These are phyloP conservation scores for Pseudogymnoascus sp. DNA, from an alignment of 2,329 filamentous ascomycete genomes.

Conservation along the genomic window DNA sequence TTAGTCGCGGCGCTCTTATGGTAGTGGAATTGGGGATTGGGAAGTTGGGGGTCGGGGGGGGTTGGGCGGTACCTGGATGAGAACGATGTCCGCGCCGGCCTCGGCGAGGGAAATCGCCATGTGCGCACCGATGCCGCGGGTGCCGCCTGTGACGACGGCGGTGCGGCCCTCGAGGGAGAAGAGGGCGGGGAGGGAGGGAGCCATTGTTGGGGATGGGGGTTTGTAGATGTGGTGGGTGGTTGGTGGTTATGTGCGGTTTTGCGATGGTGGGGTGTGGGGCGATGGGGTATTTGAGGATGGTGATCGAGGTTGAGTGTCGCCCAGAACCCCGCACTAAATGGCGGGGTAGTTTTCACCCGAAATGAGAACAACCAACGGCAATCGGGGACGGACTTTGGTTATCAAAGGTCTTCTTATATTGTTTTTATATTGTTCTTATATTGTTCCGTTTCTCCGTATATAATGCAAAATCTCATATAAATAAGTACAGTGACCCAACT, in stretches of 20 bases:
- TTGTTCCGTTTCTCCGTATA: background rate
- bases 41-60: too few species aligned
- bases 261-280: background rate
- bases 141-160: conserved; percentile 31
- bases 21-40: background rate
- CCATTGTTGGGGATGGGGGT: background rate
- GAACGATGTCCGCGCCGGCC: conserved; percentile 32
- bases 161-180: conserved; percentile 32
- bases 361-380: background rate
- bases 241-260: background rate
- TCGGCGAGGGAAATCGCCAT: conserved; percentile 31
- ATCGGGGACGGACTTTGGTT: background rate
- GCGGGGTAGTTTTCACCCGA: background rate
- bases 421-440: too few species aligned
- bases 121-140: conserved; percentile 32
- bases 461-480: background rate
- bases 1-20: background rate
- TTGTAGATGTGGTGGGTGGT: background rate
- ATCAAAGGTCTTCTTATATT: background rate
- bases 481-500: background rate
- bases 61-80: conserved; percentile 31
- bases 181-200: conserved; percentile 12
- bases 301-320: background rate
- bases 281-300: background rate
- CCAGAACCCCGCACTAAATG: background rate